Base-by-base conservation (phyloP, 495 filamentous ascomycete genomes). In the Hyaloscypha variabilis region DNA sequence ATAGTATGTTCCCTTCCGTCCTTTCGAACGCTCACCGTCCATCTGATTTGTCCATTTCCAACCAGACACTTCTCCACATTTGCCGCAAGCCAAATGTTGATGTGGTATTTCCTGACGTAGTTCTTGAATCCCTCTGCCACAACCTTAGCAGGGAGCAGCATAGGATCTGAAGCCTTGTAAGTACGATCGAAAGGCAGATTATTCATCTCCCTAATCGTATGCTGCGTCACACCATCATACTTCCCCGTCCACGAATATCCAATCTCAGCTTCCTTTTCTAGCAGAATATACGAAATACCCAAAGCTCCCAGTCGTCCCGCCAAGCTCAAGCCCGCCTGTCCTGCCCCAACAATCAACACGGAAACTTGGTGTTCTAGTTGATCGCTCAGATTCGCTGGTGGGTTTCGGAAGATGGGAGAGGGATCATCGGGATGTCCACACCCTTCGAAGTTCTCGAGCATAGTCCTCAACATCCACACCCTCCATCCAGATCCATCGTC, bases 81-180 rank as follows among this genome's bases (percentile, higher is more conserved):
- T 4, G 85, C 83, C 5, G 65, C 66, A 5, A 77, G 83, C 88
- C 88, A 90, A 23, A 89, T 80, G 67, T 90, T 88, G 49, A 90
- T 77, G 64, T 90, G 87, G 24, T 89, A 73, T 8, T 83, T 63
- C 58, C 78, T 83, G 34, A 80, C 86, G 62, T 90, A 90, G 6
- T 78, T 77, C 63, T 90, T 85, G 69, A 90, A 87, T 77, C 85
- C 90, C 46, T 89, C 86, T 10, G 85, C 88, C 0, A 90, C 79
- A 58, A 90, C 89, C 69, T 89, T 86, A 67, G 89, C 89, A 0
- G 87, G 88, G 2, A 83, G 85, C 68, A 85, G 86, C n/a, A 81
- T 50, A 2, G 80, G 80, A 85, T 87, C 89, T 64, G 78, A 75
- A 0, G 76, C 19, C n/a, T 87, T 87, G 70, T 88, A 90, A 0